These are phyloP conservation scores for Telopea speciosissima DNA, from an alignment of 177 flowering plant species.

Conservation along the genomic window DNA sequence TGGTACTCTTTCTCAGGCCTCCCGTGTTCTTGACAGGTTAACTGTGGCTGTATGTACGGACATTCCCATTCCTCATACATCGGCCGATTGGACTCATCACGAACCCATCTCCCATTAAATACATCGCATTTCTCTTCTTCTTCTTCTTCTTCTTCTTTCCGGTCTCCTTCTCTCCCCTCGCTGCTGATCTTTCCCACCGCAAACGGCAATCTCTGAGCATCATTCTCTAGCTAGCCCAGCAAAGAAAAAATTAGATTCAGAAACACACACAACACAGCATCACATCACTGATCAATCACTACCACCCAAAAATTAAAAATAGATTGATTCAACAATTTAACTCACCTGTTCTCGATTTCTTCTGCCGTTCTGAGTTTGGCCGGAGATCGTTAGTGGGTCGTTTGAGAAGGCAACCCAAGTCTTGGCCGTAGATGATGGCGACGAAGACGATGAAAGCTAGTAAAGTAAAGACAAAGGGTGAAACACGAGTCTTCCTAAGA, in stretches of 20 bases:
- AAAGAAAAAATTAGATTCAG: not conserved
- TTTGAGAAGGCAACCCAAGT: conserved; percentile 42
- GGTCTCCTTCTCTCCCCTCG: too few relatives aligned
- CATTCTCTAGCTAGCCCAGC: not conserved
- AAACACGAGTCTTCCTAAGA: conserved; percentile 36
- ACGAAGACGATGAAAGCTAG: conserved; percentile 57
- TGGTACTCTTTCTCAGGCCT: conserved; percentile 65
- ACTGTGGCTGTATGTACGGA: conserved; percentile 82
- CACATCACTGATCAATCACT: too few relatives aligned
- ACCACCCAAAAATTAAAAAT: too few relatives aligned
- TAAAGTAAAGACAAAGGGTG: conserved; percentile 51
- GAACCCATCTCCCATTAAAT: conserved; percentile 68
- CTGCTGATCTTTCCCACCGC: conserved; percentile 35
- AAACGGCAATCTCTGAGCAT: conserved; percentile 27
- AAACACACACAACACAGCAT: too few relatives aligned
- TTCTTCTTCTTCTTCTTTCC: too few relatives aligned
- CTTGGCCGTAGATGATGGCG: conserved; percentile 55
- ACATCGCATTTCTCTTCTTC: conserved; percentile 33
- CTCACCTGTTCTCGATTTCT: not conserved
- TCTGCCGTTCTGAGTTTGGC: not conserved
- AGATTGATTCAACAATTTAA: too few relatives aligned
- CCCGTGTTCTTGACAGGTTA: conserved; percentile 75
- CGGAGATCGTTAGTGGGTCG: conserved; percentile 15
- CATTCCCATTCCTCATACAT: conserved; percentile 63
- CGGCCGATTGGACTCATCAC: conserved; percentile 53